Base-by-base conservation (phyloP, 768 basidiomycete species). In the Pleurotus tuoliensis region DNA sequence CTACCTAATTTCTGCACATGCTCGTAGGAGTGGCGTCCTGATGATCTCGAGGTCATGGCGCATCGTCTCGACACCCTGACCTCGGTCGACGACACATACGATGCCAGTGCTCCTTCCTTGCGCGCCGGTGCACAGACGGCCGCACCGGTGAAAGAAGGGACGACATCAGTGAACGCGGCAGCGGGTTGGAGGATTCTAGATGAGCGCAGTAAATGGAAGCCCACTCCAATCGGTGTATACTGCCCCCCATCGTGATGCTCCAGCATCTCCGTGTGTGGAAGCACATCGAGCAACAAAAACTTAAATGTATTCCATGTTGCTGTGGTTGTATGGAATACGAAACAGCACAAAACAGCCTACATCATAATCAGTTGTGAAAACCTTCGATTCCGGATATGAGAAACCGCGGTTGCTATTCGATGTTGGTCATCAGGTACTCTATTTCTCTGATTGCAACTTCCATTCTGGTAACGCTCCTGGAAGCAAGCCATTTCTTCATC, bases 161-260 rank as follows among this genome's bases (percentile, higher is more conserved):
- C 7, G 12, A 8, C 22, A 11, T 9, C 38, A 13, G 37, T 57
- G 27, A 58, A 40, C 4, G 55, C 49, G 39, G 50, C 71, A 1
- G 58, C 62, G 6, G 89, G 87, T 18, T 91, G 90, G 88, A 73
- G 73, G 49, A 55, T 75, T 41, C 69, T 85, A 11, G 70, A 75
- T 25, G 66, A 66, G 18, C 68, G 60, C 15, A 71, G 70, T 13
- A 67, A 68, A 38, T 90, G 90, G 90, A 76, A 71, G 59, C 76
- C 84, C 2, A 85, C 82, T 63, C 88, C 90, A 4, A 85, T 92
- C 45, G 90, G 90, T 7, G 75, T 88, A 49, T 80, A 73, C 58
- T 61, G 67, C 13, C 50, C 41, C 24, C 48, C 34, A 18, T 15
- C 18, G 8, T 47, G 27, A 44, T 55, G 24, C 7, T 7, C 22